Percentiles rank a stretch among this genome's conserved stretches.
Conservation (phyloP, 768 basidiomycete species). For the Trametes cingulata region DNA sequence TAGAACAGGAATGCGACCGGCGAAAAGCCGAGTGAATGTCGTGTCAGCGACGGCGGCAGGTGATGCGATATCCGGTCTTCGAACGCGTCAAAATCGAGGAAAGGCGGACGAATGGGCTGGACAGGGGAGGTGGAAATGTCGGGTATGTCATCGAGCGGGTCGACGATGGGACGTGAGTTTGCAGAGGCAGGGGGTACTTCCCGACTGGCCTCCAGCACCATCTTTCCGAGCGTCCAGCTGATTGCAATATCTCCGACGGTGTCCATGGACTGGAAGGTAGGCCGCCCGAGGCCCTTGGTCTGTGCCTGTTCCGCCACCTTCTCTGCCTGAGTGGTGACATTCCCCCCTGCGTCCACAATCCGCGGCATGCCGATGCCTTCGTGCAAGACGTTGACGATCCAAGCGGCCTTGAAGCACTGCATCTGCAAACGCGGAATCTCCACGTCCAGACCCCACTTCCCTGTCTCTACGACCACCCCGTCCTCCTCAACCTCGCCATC, state of each 20-base stretch:
- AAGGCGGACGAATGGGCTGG: slow-evolving; percentile 64
- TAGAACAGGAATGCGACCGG: slow-evolving; percentile 64
- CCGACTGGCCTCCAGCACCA: slow-evolving; percentile 96
- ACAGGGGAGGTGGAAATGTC: slow-evolving; percentile 53
- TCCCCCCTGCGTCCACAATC: slow-evolving; percentile 83
- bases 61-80: slow-evolving; percentile 69
- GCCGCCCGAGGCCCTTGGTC: slow-evolving; percentile 78
- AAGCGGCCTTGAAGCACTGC: slow-evolving; percentile 99
- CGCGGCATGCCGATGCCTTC: slow-evolving; percentile 95
- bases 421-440: slow-evolving; percentile 87
- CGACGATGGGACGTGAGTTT: slow-evolving; percentile 58
- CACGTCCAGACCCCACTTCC: slow-evolving; percentile 71
- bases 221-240: slow-evolving; percentile 97
- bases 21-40: slow-evolving; percentile 72
- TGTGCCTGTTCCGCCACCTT: slow-evolving; percentile 75
- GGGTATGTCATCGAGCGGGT: slow-evolving; percentile 70
- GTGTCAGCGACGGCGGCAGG: slow-evolving; percentile 60
- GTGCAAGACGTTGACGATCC: slow-evolving; percentile 95
- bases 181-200: slow-evolving; percentile 60
- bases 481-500: slow-evolving; percentile 65
- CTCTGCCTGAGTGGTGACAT: slow-evolving; percentile 65
- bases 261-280: slow-evolving; percentile 91
- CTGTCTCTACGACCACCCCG: slow-evolving; percentile 62
- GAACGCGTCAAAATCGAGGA: slow-evolving; percentile 56
- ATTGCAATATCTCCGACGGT: slow-evolving; percentile 92